phyloP scores from a whole-genome alignment of 2,329 filamentous ascomycete species.

The Ophiobolus disseminans region DNA sequence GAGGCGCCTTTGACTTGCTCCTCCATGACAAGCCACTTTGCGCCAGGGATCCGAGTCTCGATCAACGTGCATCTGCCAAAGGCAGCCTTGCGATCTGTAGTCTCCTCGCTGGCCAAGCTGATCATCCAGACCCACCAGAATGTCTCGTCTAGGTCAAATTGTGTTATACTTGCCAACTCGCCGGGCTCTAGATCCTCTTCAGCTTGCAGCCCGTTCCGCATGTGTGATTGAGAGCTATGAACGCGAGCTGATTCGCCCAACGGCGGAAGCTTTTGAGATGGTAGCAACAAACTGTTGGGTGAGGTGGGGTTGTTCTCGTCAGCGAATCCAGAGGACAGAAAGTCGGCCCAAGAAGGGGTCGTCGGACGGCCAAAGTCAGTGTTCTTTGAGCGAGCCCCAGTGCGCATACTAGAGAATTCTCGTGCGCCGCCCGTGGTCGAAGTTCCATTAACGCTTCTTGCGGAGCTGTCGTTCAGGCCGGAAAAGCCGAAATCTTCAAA shows the following conservation, averaged over 20 bases:
- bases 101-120: constrained; percentile 90
- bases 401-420: constrained; percentile 77
- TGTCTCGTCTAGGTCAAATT: constrained; percentile 86
- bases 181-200: constrained; percentile 82
- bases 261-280: constrained; percentile 90
- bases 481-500: constrained; percentile 96
- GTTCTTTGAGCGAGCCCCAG: constrained; percentile 71
- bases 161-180: constrained; percentile 89
- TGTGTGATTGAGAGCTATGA: constrained; percentile 84
- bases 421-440: constrained; percentile 53
- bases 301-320: constrained; percentile 73
- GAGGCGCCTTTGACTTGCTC: constrained; percentile 95
- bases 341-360: constrained; percentile 98
- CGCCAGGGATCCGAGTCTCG: constrained; percentile 81
- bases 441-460: constrained; percentile 35
- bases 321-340: constrained; percentile 89
- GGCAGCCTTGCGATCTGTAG: constrained; percentile 81
- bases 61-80: constrained; percentile 93
- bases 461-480: constrained; percentile 73
- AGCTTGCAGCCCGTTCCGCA: constrained; percentile 67
- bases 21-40: constrained; percentile 93
- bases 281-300: constrained; percentile 75
- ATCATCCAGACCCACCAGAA: constrained; percentile 99
- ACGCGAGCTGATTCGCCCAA: constrained; percentile 73
- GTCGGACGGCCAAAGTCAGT: constrained; percentile 79